phyloP scores from a whole-genome alignment of 768 basidiomycete genomes.

The Suillus ampliporus region DNA sequence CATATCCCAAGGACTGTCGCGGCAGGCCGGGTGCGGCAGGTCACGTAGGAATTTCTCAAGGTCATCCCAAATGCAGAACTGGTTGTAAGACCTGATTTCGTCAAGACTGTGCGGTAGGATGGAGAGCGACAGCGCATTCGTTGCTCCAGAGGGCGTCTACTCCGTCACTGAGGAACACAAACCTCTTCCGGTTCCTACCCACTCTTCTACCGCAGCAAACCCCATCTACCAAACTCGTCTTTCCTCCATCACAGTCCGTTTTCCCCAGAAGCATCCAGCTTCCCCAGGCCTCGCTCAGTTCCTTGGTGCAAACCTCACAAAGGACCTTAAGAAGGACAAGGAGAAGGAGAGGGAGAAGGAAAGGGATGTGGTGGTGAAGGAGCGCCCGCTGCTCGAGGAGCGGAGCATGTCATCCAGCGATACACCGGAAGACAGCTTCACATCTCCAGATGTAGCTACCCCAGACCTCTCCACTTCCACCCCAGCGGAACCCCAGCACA shows the following conservation, averaged over 20 bases:
- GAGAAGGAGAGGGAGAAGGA: conserved; percentile 43
- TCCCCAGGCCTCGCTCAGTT: conserved; percentile 71
- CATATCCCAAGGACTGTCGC: too few species aligned
- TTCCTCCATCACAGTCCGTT: conserved; percentile 65
- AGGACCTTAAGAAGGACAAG: conserved; percentile 64
- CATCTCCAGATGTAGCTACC: conserved; percentile 46
- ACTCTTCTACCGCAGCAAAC: conserved; percentile 37
- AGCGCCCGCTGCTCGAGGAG: conserved; percentile 53
- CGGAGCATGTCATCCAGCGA: conserved; percentile 85
- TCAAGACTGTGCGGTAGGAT: too few species aligned
- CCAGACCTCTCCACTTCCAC: conserved; percentile 35
- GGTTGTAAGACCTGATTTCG: not conserved
- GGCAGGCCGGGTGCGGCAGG: not conserved
- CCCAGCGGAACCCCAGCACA: conserved; percentile 47
- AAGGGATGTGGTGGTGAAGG: conserved; percentile 46
- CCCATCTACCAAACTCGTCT: conserved; percentile 63
- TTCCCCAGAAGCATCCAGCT: conserved; percentile 59
- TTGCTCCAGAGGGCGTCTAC: conserved; percentile 91
- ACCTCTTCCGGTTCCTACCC: conserved; percentile 53
- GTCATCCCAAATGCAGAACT: conserved; percentile 1
- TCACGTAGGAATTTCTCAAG: conserved; percentile 4
- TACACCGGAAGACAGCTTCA: conserved; percentile 63
- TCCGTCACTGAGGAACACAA: conserved; percentile 88
- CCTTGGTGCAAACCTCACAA: conserved; percentile 61
- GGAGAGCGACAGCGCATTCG: conserved; percentile 86